These are phyloP conservation scores for Colletotrichum costaricense DNA, from an alignment of 2,329 filamentous ascomycete genomes.

Conservation along the genomic window DNA sequence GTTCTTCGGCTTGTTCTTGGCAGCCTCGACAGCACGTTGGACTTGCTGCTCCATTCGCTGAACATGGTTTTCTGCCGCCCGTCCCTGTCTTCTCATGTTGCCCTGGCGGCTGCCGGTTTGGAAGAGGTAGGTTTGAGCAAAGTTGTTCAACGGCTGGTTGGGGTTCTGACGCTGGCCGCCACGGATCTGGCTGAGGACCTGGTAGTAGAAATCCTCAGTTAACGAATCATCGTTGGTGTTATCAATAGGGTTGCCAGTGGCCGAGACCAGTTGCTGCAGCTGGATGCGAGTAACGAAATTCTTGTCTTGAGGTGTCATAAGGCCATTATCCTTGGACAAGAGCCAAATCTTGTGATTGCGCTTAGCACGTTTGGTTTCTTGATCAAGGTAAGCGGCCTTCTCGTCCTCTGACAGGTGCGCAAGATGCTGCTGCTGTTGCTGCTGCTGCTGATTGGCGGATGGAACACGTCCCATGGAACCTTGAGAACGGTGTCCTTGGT, in stretches of 20 bases:
- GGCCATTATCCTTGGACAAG: conserved; percentile 90
- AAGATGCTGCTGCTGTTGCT: conserved; percentile 74
- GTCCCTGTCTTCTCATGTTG: conserved; percentile 77
- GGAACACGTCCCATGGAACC: conserved; percentile 69
- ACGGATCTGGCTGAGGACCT: conserved; percentile 95
- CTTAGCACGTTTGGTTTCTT: conserved; percentile 95
- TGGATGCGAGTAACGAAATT: conserved; percentile 99
- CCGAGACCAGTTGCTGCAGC: conserved; percentile 92
- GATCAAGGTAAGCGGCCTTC: conserved; percentile 83
- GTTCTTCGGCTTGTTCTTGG: conserved; percentile 97
- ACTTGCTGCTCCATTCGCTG: conserved; percentile 99
- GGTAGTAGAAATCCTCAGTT: conserved; percentile 97
- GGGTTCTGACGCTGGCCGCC: conserved; percentile 91
- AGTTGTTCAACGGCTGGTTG: conserved; percentile 92
- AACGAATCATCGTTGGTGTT: conserved; percentile 83
- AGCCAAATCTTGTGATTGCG: conserved; percentile 98
- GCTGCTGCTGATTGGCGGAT: conserved; percentile 79
- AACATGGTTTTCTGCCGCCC: conserved; percentile 94
- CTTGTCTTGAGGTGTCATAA: conserved; percentile 99
- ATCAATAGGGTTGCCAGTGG: conserved; percentile 88
- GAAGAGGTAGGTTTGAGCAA: conserved; percentile 97
- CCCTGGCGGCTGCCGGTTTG: conserved; percentile 90
- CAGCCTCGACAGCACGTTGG: conserved; percentile 94
- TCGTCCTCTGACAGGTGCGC: conserved; percentile 86
- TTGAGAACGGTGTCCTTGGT: conserved; percentile 58